Evolutionary conservation across 306 rosid species (phyloP).

Genomic region (Acmispon strigosus): DNA sequence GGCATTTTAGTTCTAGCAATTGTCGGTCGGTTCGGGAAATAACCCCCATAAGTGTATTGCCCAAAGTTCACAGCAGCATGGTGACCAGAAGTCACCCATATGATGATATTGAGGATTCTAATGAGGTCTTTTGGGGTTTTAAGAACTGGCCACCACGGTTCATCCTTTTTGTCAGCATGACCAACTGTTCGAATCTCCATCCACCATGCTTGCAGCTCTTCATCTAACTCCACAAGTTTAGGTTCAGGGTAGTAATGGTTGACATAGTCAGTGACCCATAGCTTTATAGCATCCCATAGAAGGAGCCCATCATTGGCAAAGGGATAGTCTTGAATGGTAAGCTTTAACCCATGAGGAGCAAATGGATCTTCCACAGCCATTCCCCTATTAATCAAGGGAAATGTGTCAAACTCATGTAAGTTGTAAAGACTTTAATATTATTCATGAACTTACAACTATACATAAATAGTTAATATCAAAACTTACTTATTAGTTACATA

Average conservation of each 20-base stretch:
- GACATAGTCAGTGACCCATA: conserved; percentile 68
- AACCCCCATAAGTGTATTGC: conserved; percentile 56
- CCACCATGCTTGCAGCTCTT: conserved; percentile 92
- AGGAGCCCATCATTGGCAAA: conserved; percentile 68
- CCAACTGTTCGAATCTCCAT: conserved; percentile 58
- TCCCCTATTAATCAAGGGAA: conserved; percentile 24
- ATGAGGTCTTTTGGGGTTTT: conserved; percentile 52
- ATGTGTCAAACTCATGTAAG: not conserved
- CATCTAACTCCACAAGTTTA: conserved; percentile 31
- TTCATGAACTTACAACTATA: not conserved
- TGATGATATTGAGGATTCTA: conserved; percentile 38
- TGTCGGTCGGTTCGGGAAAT: conserved; percentile 68
- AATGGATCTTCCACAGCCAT: conserved; percentile 61
- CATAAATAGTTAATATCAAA: not conserved
- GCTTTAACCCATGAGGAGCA: conserved; percentile 62
- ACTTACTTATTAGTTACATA: no score
- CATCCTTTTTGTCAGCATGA: conserved; percentile 69
- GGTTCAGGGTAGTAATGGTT: conserved; percentile 43
- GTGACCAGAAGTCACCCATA: conserved; percentile 70
- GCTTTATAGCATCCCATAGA: conserved; percentile 56
- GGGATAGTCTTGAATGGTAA: conserved; percentile 63
- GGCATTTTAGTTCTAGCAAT: conserved; percentile 62
- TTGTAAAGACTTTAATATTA: not conserved
- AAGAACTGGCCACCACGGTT: conserved; percentile 75
- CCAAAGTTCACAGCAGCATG: conserved; percentile 85